phyloP scores from a whole-genome alignment of 2,329 filamentous ascomycete genomes.

The Colletotrichum abscissum region DNA sequence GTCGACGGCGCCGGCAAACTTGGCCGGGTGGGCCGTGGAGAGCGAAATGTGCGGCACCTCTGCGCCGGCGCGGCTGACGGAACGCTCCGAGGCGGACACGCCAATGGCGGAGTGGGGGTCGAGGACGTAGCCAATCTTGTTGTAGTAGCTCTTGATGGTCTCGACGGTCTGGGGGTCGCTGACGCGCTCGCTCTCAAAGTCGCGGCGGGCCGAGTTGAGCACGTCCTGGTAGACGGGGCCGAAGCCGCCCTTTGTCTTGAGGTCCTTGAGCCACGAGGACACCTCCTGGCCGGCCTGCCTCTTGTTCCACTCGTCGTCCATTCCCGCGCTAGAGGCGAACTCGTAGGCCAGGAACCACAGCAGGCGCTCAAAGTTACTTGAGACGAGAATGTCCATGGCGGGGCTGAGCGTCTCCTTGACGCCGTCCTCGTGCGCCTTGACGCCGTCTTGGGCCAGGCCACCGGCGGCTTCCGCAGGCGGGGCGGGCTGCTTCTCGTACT shows the following conservation, averaged over 20 bases:
- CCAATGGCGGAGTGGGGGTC: constrained; percentile 95
- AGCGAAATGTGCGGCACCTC: constrained; percentile 81
- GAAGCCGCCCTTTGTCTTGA: constrained; percentile 87
- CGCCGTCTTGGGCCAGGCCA: constrained; percentile 73
- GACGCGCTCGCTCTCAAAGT: constrained; percentile 85
- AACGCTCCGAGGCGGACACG: constrained; percentile 79
- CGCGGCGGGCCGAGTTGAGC: constrained; percentile 74
- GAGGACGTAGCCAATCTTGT: constrained; percentile 78
- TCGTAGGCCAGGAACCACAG: constrained; percentile 92
- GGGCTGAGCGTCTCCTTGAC: constrained; percentile 93
- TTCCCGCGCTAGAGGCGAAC: constrained; percentile 67
- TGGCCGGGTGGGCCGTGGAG: constrained; percentile 94
- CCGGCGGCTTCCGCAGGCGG: constrained; percentile 67
- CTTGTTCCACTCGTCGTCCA: constrained; percentile 74
- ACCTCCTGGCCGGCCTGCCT: constrained; percentile 82
- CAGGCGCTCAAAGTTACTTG: constrained; percentile 95
- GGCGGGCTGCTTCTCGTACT: constrained; percentile 86
- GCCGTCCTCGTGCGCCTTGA: constrained; percentile 74
- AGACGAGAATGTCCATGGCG: constrained; percentile 98
- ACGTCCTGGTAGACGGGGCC: constrained; percentile 79
- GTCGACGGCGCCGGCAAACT: constrained; percentile 89
- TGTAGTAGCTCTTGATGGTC: constrained; percentile 69
- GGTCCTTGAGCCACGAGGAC: constrained; percentile 78
- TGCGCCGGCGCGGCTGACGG: constrained; percentile 64
- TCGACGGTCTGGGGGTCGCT: constrained; percentile 75